Evolutionary conservation across 2,329 filamentous ascomycete species (phyloP), one percentile per base, ranked within the genome.

Genomic region (Chalaropsis ovoidea): DNA sequence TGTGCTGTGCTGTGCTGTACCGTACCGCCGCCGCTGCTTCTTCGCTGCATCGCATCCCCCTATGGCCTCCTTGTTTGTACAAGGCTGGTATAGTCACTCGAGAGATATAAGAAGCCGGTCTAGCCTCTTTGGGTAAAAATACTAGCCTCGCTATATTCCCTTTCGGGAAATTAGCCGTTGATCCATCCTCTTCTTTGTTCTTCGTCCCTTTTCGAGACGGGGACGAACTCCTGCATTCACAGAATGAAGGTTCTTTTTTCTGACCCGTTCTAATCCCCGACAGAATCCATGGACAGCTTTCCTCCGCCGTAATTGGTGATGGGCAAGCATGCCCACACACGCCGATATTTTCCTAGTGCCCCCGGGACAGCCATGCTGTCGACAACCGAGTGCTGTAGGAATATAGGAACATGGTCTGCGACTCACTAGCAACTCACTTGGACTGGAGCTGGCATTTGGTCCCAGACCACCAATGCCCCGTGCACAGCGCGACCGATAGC

Each of bases 401-500:
- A 58, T n/a, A 39, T 10, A 35, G 52, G 52, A 35, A 35, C 52
- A 35, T 3, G 27, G 19, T 52, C 19, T 58, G 15, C 27, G 2
- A 39, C 17, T 31, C 5, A 39, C 35, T 39, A 39, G 8, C 35
- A 35, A 2, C 52, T 35, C 13, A 7, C 7, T 17, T 17, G 22
- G 24, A 3, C 52, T 35, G 31, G 27, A 35, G 13, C 52, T 58
- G 52, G 52, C 8, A 24, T n/a, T 31, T 13, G 27, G 52, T 58
- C 52, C 22, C 35, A 58, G 24, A 58, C 24, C 52, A 35, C 15
- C 5, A 35, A 58, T 39, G 27, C 27, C 52, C 52, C 27, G 52
- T 58, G 52, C 52, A 22, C 27, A 58, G 31, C 31, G 52, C 17
- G 22, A 35, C 52, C 52, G 52, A 58, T 58, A 58, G 52, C 52